Base-by-base conservation (phyloP, 345 rosid genomes). In the Eutrema heterophyllum region DNA sequence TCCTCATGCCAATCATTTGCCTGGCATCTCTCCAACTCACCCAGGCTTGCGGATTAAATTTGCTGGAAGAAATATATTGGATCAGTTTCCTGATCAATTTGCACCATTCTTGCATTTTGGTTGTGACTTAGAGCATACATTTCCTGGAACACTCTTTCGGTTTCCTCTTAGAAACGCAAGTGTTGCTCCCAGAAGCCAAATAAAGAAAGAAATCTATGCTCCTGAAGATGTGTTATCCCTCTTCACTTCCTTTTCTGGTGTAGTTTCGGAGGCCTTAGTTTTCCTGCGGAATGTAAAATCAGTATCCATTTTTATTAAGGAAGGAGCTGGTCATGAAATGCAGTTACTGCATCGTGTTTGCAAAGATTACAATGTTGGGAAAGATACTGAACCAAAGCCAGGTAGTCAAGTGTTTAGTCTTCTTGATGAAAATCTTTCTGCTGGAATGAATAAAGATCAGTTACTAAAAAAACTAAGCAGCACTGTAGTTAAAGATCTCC, bases 41-140 rank as follows among this genome's bases (percentile, higher is more conserved):
- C 98, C 98, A 49, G 98, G 98, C 64, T 82, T 93, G 83, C 86
- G 98, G 68, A 93, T 93, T 75, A 85, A 89, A 75, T 93, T 86
- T 83, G 87, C 73, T 5, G 97, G 98, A 50, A 87, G 93, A 80
- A 87, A 88, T 77, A 85, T 93, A 62, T 74, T 93, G 83, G 98
- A 93, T 59, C 96, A 93, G 83, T 93, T 93, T 80, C 98, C 98
- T 63, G 98, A 93, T 79, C 97, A 93, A 57, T 93, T 93, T 84
- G 84, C 98, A 53, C 97, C 98, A 18, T 93, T 89, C 72, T 79
- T 93, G 72, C 93, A 90, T 70, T 93, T 93, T 81, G 98, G 98
- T 60, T 93, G 98, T 74, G 96, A 93, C 83, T 82, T 93, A 79
- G 87, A 84, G 80, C 83, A 83, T 70, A 80, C 83, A 38, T 93